These are phyloP conservation scores for Tricholoma saponaceum DNA, from an alignment of 768 basidiomycete species.

Conservation along the genomic window DNA sequence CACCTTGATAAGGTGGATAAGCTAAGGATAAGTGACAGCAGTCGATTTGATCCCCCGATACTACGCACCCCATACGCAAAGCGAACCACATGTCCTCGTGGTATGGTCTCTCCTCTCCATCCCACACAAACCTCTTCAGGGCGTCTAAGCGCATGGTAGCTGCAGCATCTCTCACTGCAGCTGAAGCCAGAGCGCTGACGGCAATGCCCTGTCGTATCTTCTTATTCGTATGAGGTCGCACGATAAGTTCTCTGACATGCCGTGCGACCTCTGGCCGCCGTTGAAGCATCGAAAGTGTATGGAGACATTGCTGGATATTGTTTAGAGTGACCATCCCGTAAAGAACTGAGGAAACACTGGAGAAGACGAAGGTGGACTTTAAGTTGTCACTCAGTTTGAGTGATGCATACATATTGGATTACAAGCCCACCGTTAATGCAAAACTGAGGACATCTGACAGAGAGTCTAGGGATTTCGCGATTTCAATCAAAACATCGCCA, in stretches of 20 bases:
- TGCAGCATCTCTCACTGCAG: slow-evolving; percentile 47
- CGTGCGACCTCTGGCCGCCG: slow-evolving; percentile 53
- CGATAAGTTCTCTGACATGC: slow-evolving; percentile 57
- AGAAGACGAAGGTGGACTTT: slow-evolving; percentile 55
- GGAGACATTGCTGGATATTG: slow-evolving; percentile 53
- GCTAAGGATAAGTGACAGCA: slow-evolving; percentile 4
- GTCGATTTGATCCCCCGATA: background rate
- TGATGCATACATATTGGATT: background rate
- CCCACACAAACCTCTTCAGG: slow-evolving; percentile 66
- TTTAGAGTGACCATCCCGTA: slow-evolving; percentile 56
- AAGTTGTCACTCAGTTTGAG: background rate
- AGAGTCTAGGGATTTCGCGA: slow-evolving; percentile 49
- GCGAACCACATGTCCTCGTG: slow-evolving; percentile 79
- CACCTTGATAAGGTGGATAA: slow-evolving; percentile 40
- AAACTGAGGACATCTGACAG: slow-evolving; percentile 56
- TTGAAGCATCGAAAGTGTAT: slow-evolving; percentile 63
- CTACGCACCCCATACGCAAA: slow-evolving; percentile 56
- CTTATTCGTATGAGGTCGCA: slow-evolving; percentile 36
- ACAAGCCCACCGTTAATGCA: slow-evolving; percentile 49
- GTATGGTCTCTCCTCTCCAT: slow-evolving; percentile 61
- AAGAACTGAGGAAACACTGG: slow-evolving; percentile 49
- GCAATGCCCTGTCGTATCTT: slow-evolving; percentile 19
- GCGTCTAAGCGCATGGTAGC: slow-evolving; percentile 52
- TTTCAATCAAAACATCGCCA: slow-evolving; percentile 63
- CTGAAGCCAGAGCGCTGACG: slow-evolving; percentile 40